These are phyloP conservation scores for Aspergillus fischeri DNA, from an alignment of 2,329 filamentous ascomycete species.

Conservation along the genomic window DNA sequence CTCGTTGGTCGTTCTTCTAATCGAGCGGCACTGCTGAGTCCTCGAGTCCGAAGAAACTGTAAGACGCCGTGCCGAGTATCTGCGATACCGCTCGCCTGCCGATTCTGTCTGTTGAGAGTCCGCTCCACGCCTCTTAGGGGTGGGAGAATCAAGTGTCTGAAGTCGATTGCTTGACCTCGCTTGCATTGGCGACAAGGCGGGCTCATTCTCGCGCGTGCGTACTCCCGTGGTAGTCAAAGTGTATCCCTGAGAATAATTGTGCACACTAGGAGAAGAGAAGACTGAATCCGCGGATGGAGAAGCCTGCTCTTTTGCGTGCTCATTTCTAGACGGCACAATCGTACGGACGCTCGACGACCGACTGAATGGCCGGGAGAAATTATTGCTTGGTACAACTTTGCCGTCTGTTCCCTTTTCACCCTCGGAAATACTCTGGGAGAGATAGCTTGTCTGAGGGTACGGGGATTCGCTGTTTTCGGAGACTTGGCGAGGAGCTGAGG, in stretches of 20 bases:
- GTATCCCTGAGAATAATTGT: not conserved
- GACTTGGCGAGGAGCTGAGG: not conserved
- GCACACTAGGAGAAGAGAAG: slow-evolving; percentile 1
- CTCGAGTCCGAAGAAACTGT: slow-evolving; percentile 20
- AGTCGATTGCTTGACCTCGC: slow-evolving; percentile 18
- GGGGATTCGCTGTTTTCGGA: not conserved
- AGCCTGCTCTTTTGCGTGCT: slow-evolving; percentile 8
- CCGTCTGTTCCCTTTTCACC: not conserved
- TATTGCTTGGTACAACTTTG: slow-evolving; percentile 19
- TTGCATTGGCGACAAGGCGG: slow-evolving; percentile 21
- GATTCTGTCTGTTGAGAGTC: slow-evolving; percentile 17
- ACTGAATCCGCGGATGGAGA: slow-evolving; percentile 1
- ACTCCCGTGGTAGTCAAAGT: slow-evolving; percentile 1
- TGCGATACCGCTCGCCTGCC: slow-evolving; percentile 18
- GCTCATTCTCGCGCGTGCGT: slow-evolving; percentile 1
- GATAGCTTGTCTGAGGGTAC: not conserved
- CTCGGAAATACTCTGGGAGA: not conserved
- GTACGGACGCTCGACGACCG: slow-evolving; percentile 29
- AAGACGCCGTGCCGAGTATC: slow-evolving; percentile 18
- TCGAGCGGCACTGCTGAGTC: slow-evolving; percentile 23
- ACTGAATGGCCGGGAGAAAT: slow-evolving; percentile 37
- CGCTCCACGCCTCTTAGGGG: slow-evolving; percentile 18
- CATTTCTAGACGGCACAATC: slow-evolving; percentile 12
- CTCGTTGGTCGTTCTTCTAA: slow-evolving; percentile 24
- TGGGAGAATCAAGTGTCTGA: slow-evolving; percentile 27